A percentile compares a stretch with the other conserved stretches of the same genome.
Evolutionary conservation across 106 monocot genomes (phyloP).

Genomic region (Dioscorea zingiberensis): DNA sequence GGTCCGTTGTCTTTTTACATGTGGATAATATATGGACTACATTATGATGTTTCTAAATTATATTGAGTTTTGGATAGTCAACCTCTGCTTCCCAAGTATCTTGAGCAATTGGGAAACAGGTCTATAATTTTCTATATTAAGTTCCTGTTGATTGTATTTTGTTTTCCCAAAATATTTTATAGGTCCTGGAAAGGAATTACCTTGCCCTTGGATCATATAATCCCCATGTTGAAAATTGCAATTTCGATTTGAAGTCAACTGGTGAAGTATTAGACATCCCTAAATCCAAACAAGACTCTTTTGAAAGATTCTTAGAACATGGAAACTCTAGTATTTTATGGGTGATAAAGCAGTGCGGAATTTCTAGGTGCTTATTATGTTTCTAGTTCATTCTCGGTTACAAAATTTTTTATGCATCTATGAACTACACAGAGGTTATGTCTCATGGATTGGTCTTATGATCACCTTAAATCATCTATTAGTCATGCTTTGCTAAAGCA

Average conservation of each 20-base stretch:
- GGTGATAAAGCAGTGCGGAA: slow-evolving; percentile 3
- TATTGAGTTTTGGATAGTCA: too few relatives aligned
- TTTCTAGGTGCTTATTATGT: not conserved
- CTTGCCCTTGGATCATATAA: slow-evolving; percentile 9
- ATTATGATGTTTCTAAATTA: too few relatives aligned
- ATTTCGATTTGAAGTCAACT: slow-evolving; percentile 5
- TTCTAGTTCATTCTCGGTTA: slow-evolving; percentile 2
- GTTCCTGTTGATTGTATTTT: too few relatives aligned
- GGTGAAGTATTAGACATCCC: slow-evolving; percentile 4
- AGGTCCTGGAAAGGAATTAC: slow-evolving; percentile 28
- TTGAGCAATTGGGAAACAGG: too few relatives aligned
- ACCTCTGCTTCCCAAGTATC: too few relatives aligned
- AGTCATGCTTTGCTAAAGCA: slow-evolving; percentile 1
- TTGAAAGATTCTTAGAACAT: slow-evolving; percentile 3
- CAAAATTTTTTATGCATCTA: slow-evolving; percentile 1
- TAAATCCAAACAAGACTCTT: slow-evolving; percentile 8
- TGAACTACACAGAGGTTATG: not conserved
- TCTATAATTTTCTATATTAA: too few relatives aligned
- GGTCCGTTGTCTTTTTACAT: too few relatives aligned
- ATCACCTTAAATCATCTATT: slow-evolving; percentile 5
- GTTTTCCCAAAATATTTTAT: not conserved
- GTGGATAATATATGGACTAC: too few relatives aligned
- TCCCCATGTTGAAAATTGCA: slow-evolving; percentile 14
- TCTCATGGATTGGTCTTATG: slow-evolving; percentile 7
- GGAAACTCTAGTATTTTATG: slow-evolving; percentile 3